phyloP scores from a whole-genome alignment of 1,139 yeast species.

The Saccharomyces hybrid region DNA sequence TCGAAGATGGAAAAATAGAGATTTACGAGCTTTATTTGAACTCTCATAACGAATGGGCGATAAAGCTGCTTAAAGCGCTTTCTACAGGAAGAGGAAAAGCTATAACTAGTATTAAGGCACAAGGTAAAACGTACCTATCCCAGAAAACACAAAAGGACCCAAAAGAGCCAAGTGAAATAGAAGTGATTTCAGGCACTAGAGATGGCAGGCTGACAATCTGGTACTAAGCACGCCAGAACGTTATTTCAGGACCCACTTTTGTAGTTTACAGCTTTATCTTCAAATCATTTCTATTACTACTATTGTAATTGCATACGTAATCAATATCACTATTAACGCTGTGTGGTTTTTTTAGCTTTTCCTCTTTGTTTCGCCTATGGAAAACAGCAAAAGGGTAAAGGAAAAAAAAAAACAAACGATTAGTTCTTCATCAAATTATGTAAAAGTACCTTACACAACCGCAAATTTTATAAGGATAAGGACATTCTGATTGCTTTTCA shows the following conservation, averaged over 20 bases:
- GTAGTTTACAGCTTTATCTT: background rate
- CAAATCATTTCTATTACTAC: too few species aligned
- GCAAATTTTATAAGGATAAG: background rate
- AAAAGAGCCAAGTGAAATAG: background rate
- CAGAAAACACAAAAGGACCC: conserved; percentile 2
- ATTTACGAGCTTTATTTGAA: conserved; percentile 29
- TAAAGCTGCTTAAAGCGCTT: conserved; percentile 15
- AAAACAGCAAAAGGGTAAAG: background rate
- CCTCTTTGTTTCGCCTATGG: background rate
- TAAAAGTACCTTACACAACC: background rate
- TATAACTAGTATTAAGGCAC: conserved; percentile 19
- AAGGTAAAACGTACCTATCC: conserved; percentile 14
- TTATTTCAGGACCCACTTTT: background rate
- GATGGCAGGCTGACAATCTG: background rate
- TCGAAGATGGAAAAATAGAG: conserved; percentile 27
- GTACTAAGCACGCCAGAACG: conserved; percentile 1
- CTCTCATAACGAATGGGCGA: conserved; percentile 19
- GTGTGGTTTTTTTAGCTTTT: background rate
- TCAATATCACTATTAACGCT: background rate
- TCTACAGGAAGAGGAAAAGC: conserved; percentile 15
- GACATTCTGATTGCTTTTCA: background rate
- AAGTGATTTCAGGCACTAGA: background rate
- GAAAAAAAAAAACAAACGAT: conserved; percentile 1
- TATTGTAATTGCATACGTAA: background rate
- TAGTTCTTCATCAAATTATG: background rate